These are phyloP conservation scores for Didymella glomerata DNA, from an alignment of 2,329 filamentous ascomycete genomes.

Conservation along the genomic window DNA sequence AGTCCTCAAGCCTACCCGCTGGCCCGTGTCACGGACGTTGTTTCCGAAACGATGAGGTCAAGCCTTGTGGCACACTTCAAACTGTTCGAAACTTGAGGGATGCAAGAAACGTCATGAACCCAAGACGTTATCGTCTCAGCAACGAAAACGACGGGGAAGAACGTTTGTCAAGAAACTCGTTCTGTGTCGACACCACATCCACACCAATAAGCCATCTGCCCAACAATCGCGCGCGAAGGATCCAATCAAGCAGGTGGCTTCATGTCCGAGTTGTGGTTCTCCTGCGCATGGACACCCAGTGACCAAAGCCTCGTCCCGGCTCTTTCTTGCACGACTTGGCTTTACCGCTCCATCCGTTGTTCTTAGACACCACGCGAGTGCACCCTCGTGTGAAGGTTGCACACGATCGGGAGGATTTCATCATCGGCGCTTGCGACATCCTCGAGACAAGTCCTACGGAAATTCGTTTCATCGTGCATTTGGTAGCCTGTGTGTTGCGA, in stretches of 20 bases:
- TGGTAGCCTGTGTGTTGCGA: constrained; percentile 31
- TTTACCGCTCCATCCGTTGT: constrained; percentile 8
- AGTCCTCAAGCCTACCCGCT: constrained; percentile 10
- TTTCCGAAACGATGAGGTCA: constrained; percentile 23
- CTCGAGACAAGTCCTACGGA: constrained; percentile 35
- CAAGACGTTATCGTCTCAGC: constrained; percentile 15
- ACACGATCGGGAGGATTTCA: constrained; percentile 4
- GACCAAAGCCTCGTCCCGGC: constrained; percentile 32
- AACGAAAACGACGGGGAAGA: background rate
- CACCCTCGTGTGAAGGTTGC: constrained; percentile 10
- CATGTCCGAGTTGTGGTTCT: constrained; percentile 29
- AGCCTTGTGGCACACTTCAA: constrained; percentile 15
- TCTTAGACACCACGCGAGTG: constrained; percentile 7
- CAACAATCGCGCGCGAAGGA: constrained; percentile 15
- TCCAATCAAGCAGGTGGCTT: constrained; percentile 21
- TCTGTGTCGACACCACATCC: constrained; percentile 8
- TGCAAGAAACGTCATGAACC: constrained; percentile 15
- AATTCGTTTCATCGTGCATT: constrained; percentile 41
- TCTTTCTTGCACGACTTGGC: constrained; percentile 24
- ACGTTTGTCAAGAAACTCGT: constrained; percentile 13
- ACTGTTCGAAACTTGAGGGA: constrained; percentile 24
- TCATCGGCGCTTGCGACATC: constrained; percentile 39
- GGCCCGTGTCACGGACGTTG: constrained; percentile 21
- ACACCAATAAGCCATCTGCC: constrained; percentile 15
- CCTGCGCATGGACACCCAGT: constrained; percentile 35